phyloP scores from a whole-genome alignment of 2,329 filamentous ascomycete genomes.

The Alternaria brassicicola region DNA sequence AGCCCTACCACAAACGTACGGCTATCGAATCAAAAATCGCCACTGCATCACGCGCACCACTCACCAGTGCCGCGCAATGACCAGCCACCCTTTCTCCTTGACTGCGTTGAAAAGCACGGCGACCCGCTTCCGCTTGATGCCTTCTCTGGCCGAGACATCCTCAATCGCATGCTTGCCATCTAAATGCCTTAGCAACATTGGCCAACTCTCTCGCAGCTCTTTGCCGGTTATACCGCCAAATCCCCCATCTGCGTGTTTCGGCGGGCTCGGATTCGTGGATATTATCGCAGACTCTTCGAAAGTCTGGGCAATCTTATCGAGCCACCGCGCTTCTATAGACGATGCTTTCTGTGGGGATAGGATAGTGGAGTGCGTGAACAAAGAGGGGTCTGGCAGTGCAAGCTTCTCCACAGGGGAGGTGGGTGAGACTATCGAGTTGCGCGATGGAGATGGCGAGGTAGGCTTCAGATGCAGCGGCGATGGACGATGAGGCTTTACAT shows the following conservation, averaged over 20 bases:
- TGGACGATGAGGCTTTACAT: constrained; percentile 37
- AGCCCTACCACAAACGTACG: neutral
- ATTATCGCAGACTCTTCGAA: constrained; percentile 49
- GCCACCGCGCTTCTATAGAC: constrained; percentile 75
- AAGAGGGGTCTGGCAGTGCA: constrained; percentile 24
- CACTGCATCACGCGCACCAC: neutral
- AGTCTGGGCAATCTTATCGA: constrained; percentile 51
- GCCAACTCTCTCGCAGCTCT: constrained; percentile 69
- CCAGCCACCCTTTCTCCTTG: constrained; percentile 69
- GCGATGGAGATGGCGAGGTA: constrained; percentile 39
- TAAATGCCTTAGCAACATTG: constrained; percentile 79
- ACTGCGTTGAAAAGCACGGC: constrained; percentile 64
- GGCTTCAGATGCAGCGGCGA: constrained; percentile 43
- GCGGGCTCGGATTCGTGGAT: constrained; percentile 29
- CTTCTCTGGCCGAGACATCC: constrained; percentile 82
- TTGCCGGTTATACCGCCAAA: constrained; percentile 28
- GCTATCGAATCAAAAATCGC: neutral
- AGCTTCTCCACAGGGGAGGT: constrained; percentile 26
- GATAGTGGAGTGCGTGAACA: constrained; percentile 56
- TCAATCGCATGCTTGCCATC: constrained; percentile 86
- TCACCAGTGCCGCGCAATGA: constrained; percentile 50
- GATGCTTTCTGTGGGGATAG: constrained; percentile 79
- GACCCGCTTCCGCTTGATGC: constrained; percentile 77
- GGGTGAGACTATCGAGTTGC: constrained; percentile 21
- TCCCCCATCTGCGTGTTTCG: constrained; percentile 24